Evolutionary conservation across 768 basidiomycete genomes (phyloP), one percentile per base, ranked within the genome.

Genomic region (Panus rudis): DNA sequence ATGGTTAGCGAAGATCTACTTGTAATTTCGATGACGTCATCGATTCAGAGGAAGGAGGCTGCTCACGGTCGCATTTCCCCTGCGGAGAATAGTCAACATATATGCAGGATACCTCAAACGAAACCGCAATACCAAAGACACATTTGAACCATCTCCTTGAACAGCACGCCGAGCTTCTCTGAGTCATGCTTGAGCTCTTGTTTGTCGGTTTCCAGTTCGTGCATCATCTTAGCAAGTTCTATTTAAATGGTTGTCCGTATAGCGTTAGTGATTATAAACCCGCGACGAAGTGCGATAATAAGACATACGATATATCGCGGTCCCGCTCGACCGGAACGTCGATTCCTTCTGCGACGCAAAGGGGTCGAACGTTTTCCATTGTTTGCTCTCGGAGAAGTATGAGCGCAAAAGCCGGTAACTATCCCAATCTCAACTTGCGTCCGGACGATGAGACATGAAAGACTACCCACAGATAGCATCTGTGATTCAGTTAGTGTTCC

Each of bases 11-110:
- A n/a, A n/a, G n/a, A n/a, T n/a, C n/a, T n/a, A n/a, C n/a, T n/a
- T n/a, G n/a, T n/a, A n/a, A n/a, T n/a, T n/a, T n/a, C n/a, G n/a
- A n/a, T n/a, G n/a, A n/a, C n/a, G n/a, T n/a, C n/a, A n/a, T n/a
- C n/a, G n/a, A n/a, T n/a, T n/a, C n/a, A n/a, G n/a, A n/a, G n/a
- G n/a, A n/a, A n/a, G n/a, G n/a, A n/a, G n/a, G n/a, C 1, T 13
- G 58, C 69, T 49, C 52, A 89, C 89, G 20, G 92, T 96, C 12
- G 92, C 92, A 59, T 97, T 97, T 34, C 93, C 93, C 92, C 91
- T 93, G 25, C 0, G 31, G 19, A 24, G 27, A 4, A 27, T 16
- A n/a, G n/a, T n/a, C n/a, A n/a, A n/a, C n/a, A n/a, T n/a, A n/a
- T n/a, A n/a, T 40, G 40, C 37, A 38, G 21, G 28, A 19, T 23